Base-by-base conservation (phyloP, 1,139 yeast genomes). In the Pichia sp. region DNA sequence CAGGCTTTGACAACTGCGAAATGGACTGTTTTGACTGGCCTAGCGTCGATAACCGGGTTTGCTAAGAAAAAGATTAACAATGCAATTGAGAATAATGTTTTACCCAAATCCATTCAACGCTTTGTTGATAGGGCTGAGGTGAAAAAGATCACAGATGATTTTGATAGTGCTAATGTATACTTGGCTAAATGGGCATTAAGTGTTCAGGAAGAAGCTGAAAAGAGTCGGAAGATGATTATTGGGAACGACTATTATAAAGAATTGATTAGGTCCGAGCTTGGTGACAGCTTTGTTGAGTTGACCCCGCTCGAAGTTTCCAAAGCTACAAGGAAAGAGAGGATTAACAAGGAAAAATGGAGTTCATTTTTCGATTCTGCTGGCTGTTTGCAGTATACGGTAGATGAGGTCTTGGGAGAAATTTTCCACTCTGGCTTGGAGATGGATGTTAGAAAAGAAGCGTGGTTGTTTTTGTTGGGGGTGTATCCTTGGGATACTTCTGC, bases 181-280 rank as follows among this genome's bases (percentile, higher is more conserved):
- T 75, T 93, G 58, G 98, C 99, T 5, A 90, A 90, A 72, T 93
- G 99, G 99, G 98, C 99, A 0, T 80, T 90, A 64, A 90, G 90
- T 44, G 95, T 93, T 30, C 95, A 93, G 62, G 95, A 90, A 64
- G 96, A 93, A 67, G 95, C 97, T 1, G 95, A 89, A 64, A 80
- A 79, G 61, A 81, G 87, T 49, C 84, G 87, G 57, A 75, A 78
- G 48, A 75, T 76, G 62, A 80, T 80, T 59, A 79, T 82, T 61
- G 72, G 88, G 56, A 82, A 82, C 61, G 82, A 82, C 52, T 79
- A 79, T n/a, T 78, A 85, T 56, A 78, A 82, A 59, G 76, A 76
- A 44, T 71, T 84, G 48, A 71, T 88, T 47, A 81, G 81, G 49
- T 79, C 80, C 53, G 96, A 90, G 64, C 75, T 92, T 53, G 95